Conservation (phyloP, 2,329 filamentous ascomycete species). For the Dothistroma pini region DNA sequence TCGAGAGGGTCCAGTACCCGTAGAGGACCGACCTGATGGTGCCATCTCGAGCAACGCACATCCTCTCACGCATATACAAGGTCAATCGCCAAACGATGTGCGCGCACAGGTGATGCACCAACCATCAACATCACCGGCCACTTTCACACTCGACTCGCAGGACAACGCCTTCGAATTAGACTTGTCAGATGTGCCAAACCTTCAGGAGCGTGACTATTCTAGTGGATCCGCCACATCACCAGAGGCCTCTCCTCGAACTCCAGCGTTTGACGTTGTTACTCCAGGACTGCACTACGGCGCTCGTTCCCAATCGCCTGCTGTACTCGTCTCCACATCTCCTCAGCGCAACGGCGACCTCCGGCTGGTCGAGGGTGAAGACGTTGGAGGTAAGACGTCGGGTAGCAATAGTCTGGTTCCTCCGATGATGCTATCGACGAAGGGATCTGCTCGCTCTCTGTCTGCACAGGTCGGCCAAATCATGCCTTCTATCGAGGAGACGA, state of each 20-base stretch:
- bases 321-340: not conserved
- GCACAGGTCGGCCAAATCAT: not conserved
- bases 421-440: not conserved
- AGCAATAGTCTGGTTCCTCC: not conserved
- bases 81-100: not conserved
- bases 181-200: not conserved
- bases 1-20: not conserved
- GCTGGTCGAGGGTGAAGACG: not conserved
- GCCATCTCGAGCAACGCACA: not conserved
- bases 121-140: not conserved
- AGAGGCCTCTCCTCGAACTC: slow-evolving; percentile 9
- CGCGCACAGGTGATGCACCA: not conserved
- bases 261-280: slow-evolving; percentile 1
- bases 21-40: not conserved
- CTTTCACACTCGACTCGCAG: not conserved
- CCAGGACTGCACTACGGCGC: not conserved
- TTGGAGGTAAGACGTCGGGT: not conserved
- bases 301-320: not conserved
- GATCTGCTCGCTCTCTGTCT: not conserved
- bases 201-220: slow-evolving; percentile 9
- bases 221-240: slow-evolving; percentile 6
- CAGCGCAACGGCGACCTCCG: not conserved
- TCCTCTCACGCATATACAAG: not conserved
- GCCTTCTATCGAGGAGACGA: not conserved
- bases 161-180: not conserved